Evolutionary conservation across 371 early-diverging fungal species (phyloP).

Genomic region (Batkoa obscura): DNA sequence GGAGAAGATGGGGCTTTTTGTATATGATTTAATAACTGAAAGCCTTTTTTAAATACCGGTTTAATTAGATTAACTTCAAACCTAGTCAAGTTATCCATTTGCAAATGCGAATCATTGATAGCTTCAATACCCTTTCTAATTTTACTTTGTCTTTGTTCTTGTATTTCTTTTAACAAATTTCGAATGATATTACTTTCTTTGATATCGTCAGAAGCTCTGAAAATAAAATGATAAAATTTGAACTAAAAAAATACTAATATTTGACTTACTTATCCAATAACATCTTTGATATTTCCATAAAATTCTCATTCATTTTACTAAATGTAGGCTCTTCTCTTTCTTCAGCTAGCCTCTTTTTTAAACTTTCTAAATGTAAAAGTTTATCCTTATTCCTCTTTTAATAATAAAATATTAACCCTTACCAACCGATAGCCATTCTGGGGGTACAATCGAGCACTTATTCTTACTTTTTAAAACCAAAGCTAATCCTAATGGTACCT

Average conservation of each 20-base stretch:
- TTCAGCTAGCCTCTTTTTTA: background rate
- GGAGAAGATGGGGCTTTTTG: background rate
- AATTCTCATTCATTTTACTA: background rate
- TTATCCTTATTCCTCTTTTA: background rate
- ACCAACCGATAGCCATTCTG: background rate
- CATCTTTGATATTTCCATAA: background rate
- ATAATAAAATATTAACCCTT: background rate
- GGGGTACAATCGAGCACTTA: background rate
- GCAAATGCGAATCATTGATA: background rate
- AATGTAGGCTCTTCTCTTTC: background rate
- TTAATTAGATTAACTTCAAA: background rate
- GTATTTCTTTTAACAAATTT: background rate
- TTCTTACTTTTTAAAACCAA: background rate
- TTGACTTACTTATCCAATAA: background rate
- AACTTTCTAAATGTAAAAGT: background rate
- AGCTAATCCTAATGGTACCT: background rate
- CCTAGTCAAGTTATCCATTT: background rate
- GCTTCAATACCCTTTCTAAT: background rate
- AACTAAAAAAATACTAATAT: background rate
- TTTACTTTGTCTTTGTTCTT: background rate
- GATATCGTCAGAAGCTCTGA: background rate
- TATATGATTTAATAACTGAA: background rate
- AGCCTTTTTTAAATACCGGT: background rate
- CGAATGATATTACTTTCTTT: background rate
- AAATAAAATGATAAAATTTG: background rate